A percentile compares a stretch with the other conserved stretches of the same genome.
Evolutionary conservation across 495 filamentous ascomycete genomes (phyloP).

Genomic region (Aspergillus egyptiacus): DNA sequence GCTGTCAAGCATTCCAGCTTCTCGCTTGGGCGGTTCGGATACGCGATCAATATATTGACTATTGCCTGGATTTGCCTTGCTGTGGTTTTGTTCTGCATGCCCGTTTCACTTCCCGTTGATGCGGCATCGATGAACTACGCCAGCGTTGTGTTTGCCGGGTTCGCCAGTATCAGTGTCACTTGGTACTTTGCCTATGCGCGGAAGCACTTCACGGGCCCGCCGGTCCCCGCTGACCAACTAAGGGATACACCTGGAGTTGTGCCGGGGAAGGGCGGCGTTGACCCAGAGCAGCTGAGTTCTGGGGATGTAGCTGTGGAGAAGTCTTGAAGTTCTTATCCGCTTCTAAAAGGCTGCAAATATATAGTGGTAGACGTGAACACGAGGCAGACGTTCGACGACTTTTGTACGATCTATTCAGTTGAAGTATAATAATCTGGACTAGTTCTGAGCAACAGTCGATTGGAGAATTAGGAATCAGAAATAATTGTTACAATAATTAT

Average conservation of each 20-base stretch:
- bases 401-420: not conserved
- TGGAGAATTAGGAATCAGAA: not conserved
- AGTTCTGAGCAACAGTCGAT: no score
- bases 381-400: no score
- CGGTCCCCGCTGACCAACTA: slow-evolving; percentile 40
- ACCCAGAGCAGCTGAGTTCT: slow-evolving; percentile 17
- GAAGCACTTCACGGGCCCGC: slow-evolving; percentile 65
- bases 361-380: no score
- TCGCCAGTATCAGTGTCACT: slow-evolving; percentile 46
- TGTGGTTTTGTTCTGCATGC: slow-evolving; percentile 52
- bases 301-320: slow-evolving; percentile 17
- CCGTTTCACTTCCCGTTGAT: slow-evolving; percentile 44
- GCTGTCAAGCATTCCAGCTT: slow-evolving; percentile 43
- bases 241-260: slow-evolving; percentile 30
- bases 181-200: slow-evolving; percentile 70
- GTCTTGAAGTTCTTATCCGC: slow-evolving; percentile 15
- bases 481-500: not conserved
- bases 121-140: slow-evolving; percentile 54
- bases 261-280: slow-evolving; percentile 28
- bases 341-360: not conserved
- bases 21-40: slow-evolving; percentile 49
- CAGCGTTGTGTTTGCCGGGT: slow-evolving; percentile 57
- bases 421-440: not conserved
- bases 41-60: slow-evolving; percentile 45
- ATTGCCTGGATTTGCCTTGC: slow-evolving; percentile 48